Base-by-base conservation (phyloP, 495 filamentous ascomycete genomes). In the Daldinia grandis region DNA sequence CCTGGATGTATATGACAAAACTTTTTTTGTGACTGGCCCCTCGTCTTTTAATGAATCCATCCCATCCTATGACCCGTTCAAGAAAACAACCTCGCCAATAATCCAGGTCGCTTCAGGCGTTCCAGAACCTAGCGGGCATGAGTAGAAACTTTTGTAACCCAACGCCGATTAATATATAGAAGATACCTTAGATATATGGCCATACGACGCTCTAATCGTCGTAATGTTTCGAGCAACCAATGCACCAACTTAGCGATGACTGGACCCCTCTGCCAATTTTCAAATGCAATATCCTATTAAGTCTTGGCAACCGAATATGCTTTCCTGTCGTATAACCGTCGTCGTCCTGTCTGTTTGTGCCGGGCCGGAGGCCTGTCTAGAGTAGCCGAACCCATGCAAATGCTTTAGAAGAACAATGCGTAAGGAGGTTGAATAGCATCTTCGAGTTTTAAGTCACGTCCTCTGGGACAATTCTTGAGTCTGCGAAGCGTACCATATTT, bases 121-220 rank as follows among this genome's bases (percentile, higher is more conserved):
- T 50, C 42, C 47, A 14, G 33, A 53, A 30, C 51, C 27, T 27
- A 44, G 38, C 37, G 35, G 40, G 24, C n/a, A 55, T 35, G 37
- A 64, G 35, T 21, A 60, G 49, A 50, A 68, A 61, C 51, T 67
- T 72, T 72, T 72, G 12, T 51, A 57, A 57, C 47, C 62, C 21
- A 65, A 73, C 70, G 65, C 70, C 70, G 62, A 54, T 25, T 53
- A 9, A 73, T 69, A 42, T 37, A 53, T 54, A 51, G 40, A 66
- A 14, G 54, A 58, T 49, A n/a, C n/a, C n/a, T n/a, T n/a, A 53
- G 37, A 53, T 47, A 53, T 49, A 44, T 62, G 50, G 60, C 61
- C 50, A 33, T 31, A 19, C 21, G 25, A 7, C 24, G 21, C 65
- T 64, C 42, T 54, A 55, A 35, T 53, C 33, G 21, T 38, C 31